phyloP scores from a whole-genome alignment of 352 stramenopile species.

The Saprolegnia parasitica region DNA sequence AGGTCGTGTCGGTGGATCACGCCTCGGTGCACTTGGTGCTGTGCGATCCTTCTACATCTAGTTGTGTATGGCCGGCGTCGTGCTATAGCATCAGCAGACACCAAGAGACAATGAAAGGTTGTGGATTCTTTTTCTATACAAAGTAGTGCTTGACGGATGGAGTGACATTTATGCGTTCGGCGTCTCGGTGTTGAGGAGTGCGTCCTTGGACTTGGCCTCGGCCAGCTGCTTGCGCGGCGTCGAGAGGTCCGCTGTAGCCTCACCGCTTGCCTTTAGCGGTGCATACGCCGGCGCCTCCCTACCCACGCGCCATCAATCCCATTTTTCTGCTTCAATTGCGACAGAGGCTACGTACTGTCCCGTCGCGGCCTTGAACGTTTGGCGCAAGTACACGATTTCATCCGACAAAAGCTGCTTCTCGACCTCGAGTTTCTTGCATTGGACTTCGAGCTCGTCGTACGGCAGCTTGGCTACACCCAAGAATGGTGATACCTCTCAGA shows the following conservation, averaged over 20 bases:
- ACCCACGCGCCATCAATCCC: not conserved
- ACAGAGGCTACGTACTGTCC: slow-evolving; percentile 40
- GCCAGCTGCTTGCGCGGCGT: slow-evolving; percentile 33
- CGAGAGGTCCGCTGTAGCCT: slow-evolving; percentile 11
- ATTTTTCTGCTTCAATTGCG: not conserved
- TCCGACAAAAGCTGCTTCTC: slow-evolving; percentile 34
- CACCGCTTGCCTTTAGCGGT: slow-evolving; percentile 25
- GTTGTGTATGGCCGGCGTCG: too few relatives aligned
- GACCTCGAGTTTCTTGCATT: slow-evolving; percentile 43
- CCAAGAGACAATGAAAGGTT: too few relatives aligned
- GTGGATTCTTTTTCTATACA: too few relatives aligned
- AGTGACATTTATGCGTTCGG: not conserved
- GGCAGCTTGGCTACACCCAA: slow-evolving; percentile 12
- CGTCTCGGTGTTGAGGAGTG: slow-evolving; percentile 38
- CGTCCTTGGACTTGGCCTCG: slow-evolving; percentile 46
- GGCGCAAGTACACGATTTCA: slow-evolving; percentile 41
- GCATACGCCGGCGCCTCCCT: slow-evolving; percentile 8
- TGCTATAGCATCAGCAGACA: too few relatives aligned
- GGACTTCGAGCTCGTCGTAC: slow-evolving; percentile 47
- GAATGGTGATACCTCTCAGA: not conserved
- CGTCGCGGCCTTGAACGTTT: slow-evolving; percentile 46
- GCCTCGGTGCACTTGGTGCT: too few relatives aligned
- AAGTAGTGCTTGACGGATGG: too few relatives aligned
- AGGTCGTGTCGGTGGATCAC: too few relatives aligned
- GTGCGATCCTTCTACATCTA: too few relatives aligned